phyloP scores from a whole-genome alignment of 495 filamentous ascomycete genomes.

The Aspergillus nanangensis region DNA sequence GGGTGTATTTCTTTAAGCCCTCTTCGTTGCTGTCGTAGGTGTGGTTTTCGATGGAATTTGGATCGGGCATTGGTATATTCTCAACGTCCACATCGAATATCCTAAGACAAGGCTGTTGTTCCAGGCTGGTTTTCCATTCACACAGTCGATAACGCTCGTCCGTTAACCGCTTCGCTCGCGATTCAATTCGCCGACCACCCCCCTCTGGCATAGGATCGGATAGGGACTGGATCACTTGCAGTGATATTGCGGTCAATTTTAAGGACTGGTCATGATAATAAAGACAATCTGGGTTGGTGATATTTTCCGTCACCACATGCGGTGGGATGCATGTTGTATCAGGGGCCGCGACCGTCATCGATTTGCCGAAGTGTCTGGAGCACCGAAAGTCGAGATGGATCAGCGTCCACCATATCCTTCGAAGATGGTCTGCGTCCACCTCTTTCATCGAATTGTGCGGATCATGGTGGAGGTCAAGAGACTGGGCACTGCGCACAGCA shows the following conservation, averaged over 20 bases:
- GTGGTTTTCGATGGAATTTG: neutral
- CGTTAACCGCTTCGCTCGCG: neutral
- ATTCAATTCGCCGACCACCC: neutral
- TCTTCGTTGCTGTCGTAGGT: neutral
- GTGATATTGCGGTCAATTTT: conserved; percentile 16
- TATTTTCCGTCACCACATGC: neutral
- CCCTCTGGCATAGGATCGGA: neutral
- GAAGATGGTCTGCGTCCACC: conserved; percentile 7
- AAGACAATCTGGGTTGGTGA: neutral
- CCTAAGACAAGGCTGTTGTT: neutral
- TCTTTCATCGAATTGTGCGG: conserved; percentile 2
- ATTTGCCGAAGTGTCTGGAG: conserved; percentile 23
- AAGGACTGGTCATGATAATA: conserved; percentile 19
- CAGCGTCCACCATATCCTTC: conserved; percentile 28
- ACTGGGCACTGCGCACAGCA: conserved; percentile 25
- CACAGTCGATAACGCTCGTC: neutral
- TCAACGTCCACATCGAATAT: conserved; percentile 5
- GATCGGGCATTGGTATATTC: neutral
- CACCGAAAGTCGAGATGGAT: conserved; percentile 31
- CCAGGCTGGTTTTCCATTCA: conserved; percentile 11
- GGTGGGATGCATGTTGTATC: conserved; percentile 11
- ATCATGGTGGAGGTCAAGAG: conserved; percentile 18
- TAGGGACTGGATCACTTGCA: conserved; percentile 16
- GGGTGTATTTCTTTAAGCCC: conserved; percentile 1
- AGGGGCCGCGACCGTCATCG: conserved; percentile 14